phyloP scores from a whole-genome alignment of 129 eudicot genomes.

The Lonicera japonica region DNA sequence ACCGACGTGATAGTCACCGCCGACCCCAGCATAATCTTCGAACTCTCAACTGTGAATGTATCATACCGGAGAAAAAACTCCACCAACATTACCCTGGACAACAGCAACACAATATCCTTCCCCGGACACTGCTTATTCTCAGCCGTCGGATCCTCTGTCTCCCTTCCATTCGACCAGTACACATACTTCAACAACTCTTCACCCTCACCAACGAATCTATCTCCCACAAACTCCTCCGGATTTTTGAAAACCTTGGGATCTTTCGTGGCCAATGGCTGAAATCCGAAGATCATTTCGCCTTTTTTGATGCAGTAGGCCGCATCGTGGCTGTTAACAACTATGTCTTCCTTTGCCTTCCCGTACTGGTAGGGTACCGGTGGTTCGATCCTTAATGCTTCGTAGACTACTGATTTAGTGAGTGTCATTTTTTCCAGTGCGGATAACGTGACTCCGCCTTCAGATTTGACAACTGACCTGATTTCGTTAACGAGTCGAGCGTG shows the following conservation, averaged over 20 bases:
- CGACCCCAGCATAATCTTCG: slow-evolving; percentile 28
- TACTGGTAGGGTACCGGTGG: slow-evolving; percentile 74
- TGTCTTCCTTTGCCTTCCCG: slow-evolving; percentile 46
- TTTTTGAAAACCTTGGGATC: slow-evolving; percentile 50
- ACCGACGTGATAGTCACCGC: slow-evolving; percentile 41
- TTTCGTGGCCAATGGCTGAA: slow-evolving; percentile 55
- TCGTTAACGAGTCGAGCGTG: slow-evolving; percentile 42
- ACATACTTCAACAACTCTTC: slow-evolving; percentile 50
- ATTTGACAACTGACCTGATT: slow-evolving; percentile 44
- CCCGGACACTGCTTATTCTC: slow-evolving; percentile 62
- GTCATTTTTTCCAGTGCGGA: slow-evolving; percentile 41
- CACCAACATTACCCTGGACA: slow-evolving; percentile 52
- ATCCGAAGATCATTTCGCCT: slow-evolving; percentile 64
- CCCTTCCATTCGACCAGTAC: slow-evolving; percentile 70
- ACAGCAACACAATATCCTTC: slow-evolving; percentile 45
- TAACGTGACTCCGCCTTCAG: slow-evolving; percentile 34
- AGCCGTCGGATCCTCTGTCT: slow-evolving; percentile 39
- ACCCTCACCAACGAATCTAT: slow-evolving; percentile 63
- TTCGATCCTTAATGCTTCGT: slow-evolving; percentile 47
- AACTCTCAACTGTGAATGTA: slow-evolving; percentile 34
- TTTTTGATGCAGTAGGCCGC: slow-evolving; percentile 37
- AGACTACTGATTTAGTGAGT: slow-evolving; percentile 47
- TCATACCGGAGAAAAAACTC: slow-evolving; percentile 55
- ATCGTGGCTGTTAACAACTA: slow-evolving; percentile 43
- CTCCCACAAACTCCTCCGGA: slow-evolving; percentile 42